These are phyloP conservation scores for Cladosporium cucumerinum DNA, from an alignment of 2,329 filamentous ascomycete species.

Conservation along the genomic window DNA sequence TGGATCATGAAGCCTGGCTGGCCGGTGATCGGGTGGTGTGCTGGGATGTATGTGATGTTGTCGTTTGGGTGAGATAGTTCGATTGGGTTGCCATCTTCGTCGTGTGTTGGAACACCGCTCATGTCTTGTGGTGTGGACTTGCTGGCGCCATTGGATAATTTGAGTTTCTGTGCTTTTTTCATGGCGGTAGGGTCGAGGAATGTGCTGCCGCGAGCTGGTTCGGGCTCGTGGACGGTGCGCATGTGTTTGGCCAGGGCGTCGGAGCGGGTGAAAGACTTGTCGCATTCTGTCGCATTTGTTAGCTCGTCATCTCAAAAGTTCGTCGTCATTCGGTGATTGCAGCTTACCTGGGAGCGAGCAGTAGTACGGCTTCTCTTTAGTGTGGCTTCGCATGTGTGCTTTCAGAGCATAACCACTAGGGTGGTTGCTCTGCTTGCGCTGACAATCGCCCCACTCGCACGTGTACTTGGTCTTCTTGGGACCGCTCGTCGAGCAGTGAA, in stretches of 20 bases:
- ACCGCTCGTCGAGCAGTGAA: constrained; percentile 70
- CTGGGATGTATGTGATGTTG: constrained; percentile 57
- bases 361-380: constrained; percentile 96
- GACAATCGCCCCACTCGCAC: constrained; percentile 95
- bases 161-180: constrained; percentile 45
- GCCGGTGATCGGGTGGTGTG: constrained; percentile 58
- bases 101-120: constrained; percentile 26
- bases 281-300: constrained; percentile 67
- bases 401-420: constrained; percentile 94
- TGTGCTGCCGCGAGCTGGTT: constrained; percentile 68
- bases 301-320: constrained; percentile 3
- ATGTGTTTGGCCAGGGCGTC: constrained; percentile 97
- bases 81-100: constrained; percentile 32
- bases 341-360: constrained; percentile 82
- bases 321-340: not conserved
- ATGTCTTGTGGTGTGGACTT: constrained; percentile 37
- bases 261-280: constrained; percentile 91
- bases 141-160: constrained; percentile 32
- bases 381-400: constrained; percentile 97
- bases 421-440: constrained; percentile 82
- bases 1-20: constrained; percentile 47
- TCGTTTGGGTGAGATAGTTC: constrained; percentile 45
- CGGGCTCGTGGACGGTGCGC: constrained; percentile 96
- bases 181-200: constrained; percentile 47
- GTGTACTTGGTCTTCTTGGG: constrained; percentile 92